Base-by-base conservation (phyloP, 2,329 filamentous ascomycete species). In the Helminthosporium solani region DNA sequence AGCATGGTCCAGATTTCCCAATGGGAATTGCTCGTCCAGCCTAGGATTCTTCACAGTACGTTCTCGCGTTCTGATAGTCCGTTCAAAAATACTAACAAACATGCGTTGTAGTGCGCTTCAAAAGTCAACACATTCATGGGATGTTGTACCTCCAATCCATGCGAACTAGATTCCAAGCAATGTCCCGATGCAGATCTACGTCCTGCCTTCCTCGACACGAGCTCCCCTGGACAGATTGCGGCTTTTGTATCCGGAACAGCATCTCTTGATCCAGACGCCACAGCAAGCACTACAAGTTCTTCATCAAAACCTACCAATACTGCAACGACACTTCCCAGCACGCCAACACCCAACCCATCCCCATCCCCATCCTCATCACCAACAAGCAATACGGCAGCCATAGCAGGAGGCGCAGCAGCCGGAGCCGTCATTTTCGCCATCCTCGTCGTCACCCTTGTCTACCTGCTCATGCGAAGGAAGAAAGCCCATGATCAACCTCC, bases 401-500 rank as follows among this genome's bases (percentile, higher is more conserved):
- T 44, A 16, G 42, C 27, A 33, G 42, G 42, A 23, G 33, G 33
- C 19, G 35, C 27, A 25, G n/a, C 42, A 23, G 42, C 25, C 3
- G 42, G 42, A 27, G 42, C 34, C 14, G 16, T 39, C 20, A 8
- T 21, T n/a, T 6, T 44, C 15, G 34, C 19, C 15, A 18, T 44
- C 11, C 27, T 44, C 27, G n/a, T 39, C 19, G 42, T 34, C 27
- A 33, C 39, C 11, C 23, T 39, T 8, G 14, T 44, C 11, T 44
- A 38, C 42, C 33, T 33, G 25, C 25, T 27, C 34, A 7, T 39
- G 12, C 42, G 37, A 8, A 39, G 25, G 3, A 35, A 28, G 11
- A 44, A 44, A 8, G 38, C 42, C n/a, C 42, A 35, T 20, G 18
- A 21, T 6, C 15, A 38, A 21, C n/a, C n/a, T n/a, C n/a, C n/a